Evolutionary conservation across 371 early-diverging fungal species (phyloP).

Genomic region (Haplosporangium sp.): DNA sequence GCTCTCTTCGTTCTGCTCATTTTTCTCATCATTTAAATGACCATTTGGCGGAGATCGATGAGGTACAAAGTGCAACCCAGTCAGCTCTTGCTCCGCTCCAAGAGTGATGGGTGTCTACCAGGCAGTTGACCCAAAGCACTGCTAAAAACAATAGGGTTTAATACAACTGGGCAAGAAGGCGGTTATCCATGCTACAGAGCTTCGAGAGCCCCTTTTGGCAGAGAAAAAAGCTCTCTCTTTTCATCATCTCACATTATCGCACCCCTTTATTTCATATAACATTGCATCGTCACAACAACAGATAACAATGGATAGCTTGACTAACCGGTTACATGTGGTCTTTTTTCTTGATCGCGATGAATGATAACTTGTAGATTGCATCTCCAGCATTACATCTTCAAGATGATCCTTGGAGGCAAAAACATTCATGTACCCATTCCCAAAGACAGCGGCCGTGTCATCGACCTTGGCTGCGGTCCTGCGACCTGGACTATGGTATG

Average conservation of each 20-base stretch:
- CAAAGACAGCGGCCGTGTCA: constrained; percentile 35
- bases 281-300: neutral
- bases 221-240: neutral
- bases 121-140: neutral
- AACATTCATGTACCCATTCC: constrained; percentile 48
- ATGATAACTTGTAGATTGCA: constrained; percentile 28
- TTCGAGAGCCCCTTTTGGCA: neutral
- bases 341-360: neutral
- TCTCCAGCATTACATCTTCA: constrained; percentile 49
- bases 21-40: too few species aligned
- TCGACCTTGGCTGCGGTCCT: constrained; percentile 53
- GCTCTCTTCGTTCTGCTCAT: too few species aligned
- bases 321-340: neutral
- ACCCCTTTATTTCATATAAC: neutral
- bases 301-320: neutral
- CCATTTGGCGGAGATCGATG: too few species aligned
- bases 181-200: neutral
- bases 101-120: neutral
- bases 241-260: constrained; percentile 13
- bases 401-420: constrained; percentile 36
- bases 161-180: constrained; percentile 16
- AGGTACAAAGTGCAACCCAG: neutral
- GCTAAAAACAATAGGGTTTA: constrained; percentile 23
- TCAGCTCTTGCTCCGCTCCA: neutral
- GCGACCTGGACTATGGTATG: constrained; percentile 56